Base-by-base conservation (phyloP, 2,329 filamentous ascomycete genomes). In the Diaporthe sp. region DNA sequence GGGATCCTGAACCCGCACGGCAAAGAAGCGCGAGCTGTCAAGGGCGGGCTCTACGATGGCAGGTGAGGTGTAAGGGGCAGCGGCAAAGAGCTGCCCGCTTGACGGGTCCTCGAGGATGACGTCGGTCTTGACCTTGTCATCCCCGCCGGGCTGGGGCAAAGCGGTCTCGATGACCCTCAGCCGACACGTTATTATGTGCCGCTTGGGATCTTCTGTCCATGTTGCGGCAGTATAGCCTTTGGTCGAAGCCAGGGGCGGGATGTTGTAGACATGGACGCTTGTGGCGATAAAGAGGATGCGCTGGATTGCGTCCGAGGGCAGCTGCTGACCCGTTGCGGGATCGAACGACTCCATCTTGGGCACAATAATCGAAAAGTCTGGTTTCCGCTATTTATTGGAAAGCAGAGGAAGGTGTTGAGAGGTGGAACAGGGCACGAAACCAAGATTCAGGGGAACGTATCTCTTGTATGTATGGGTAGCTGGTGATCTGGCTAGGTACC, bases 11-110 rank as follows among this genome's bases (percentile, higher is more conserved):
- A 98, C 95, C 19, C 94, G 89, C 49, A 98, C 82, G 8, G 95
- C 95, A 81, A 98, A 98, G 88, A 98, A 98, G 46, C 95, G 91
- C 76, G 91, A 92, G 81, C 92, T 94, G 82, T 98, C 95, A 31
- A 94, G 86, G 28, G 94, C 94, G 78, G 94, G 90, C 85, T 97
- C 94, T 62, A 98, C 94, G 9, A 89, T 90, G 25, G 87, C 87
- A 2, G 88, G 82, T 34, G 88, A 85, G 0, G 91, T 92, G 84
- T 97, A 98, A 0, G 95, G 95, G 1, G 94, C 93, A 1, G 94
- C 95, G 61, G 95, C 95, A 83, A 98, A 98, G 31, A 98, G 88
- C 80, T 94, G 90, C 39, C 94, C 94, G 0, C 87, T 92, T 34
- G 88, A 87, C 5, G 92, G 86, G 82, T 98, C 95, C 82, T 98